Evolutionary conservation across 2,329 filamentous ascomycete species (phyloP), one percentile per base, ranked within the genome.

Genomic region (Neoascochyta sp.): DNA sequence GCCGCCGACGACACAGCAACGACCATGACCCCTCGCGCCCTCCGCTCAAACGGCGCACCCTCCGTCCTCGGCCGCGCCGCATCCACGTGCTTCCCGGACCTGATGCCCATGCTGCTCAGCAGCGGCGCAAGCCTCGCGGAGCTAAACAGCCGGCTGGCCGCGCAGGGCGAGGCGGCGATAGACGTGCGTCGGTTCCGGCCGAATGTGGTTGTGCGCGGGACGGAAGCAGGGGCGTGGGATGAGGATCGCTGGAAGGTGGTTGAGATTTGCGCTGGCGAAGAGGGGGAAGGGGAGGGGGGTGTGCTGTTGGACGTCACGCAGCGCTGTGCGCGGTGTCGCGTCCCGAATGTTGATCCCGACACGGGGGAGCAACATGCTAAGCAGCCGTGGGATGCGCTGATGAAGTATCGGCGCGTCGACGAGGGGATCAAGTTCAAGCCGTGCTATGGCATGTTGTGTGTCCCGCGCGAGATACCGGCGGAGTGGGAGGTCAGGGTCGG

Each of bases 401-500:
- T 79, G 67, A 73, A 72, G 47, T 81, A 78, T 55, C 62, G 78
- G 7, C 57, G 76, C 16, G 66, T 81, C 4, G 78, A 81, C 50
- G 63, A 71, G 45, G 78, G 77, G 0, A 68, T 76, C 15, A 80
- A 69, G 58, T 81, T 66, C 41, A 81, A 81, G 62, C 78, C 78
- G 22, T 80, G 77, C 44, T 81, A 81, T 64, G 78, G 78, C 2
- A 81, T 82, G 79, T 53, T 81, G 47, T 74, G 75, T 51, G 74
- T 75, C 29, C 77, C 79, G 10, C 65, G 71, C 37, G 73, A 78
- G 23, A 75, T 77, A n/a, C n/a, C n/a, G n/a, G n/a, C n/a, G n/a
- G n/a, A n/a, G 40, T 76, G 75, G 0, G 52, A 63, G 26, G 50
- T 82, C 7, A 65, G 67, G 34, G 71, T 81, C 8, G 78, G 78